Evolutionary conservation across 345 rosid genomes (phyloP), one percentile per base, ranked within the genome.

Genomic region (Pugionium cornutum): DNA sequence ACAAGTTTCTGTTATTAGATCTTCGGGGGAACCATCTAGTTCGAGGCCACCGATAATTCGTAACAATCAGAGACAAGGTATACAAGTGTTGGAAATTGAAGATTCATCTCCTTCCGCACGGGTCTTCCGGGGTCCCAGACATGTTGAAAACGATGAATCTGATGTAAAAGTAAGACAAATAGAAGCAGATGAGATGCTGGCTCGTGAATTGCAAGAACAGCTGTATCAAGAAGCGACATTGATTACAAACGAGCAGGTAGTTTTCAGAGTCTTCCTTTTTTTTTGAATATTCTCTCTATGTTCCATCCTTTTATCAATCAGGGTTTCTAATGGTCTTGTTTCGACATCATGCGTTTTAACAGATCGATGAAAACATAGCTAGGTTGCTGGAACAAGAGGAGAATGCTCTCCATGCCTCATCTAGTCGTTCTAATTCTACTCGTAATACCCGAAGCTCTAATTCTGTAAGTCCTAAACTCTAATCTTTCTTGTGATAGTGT

Each of bases 131-230:
- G 60, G 59, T 60, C 27, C 39, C 35, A 79, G 68, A 67, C 62
- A 65, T 35, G 46, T 62, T 7, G 63, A 69, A 69, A 79, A 74
- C 52, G 75, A 66, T 57, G 84, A 77, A 41, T 77, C 77, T 36
- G 82, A 83, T 74, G 76, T 78, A 59, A 83, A 79, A 75, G 82
- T 80, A 53, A 84, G 89, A 76, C 99, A 94, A 76, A 58, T 94
- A 27, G 95, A 90, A 81, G 99, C 88, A 10, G 99, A 94, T 82
- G 96, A 89, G 79, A 77, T 66, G 37, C 54, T 94, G 73, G 99
- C 97, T 52, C 88, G 82, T 74, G 95, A 83, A 76, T 84, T 94
- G 69, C 99, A 94, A 83, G 95, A 90, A 73, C 88, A 87, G 75
- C 59, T 94, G 40, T 90, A 90, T 73, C 79, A 80, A 50, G 99